These are phyloP conservation scores for Adansonia madagascariensis DNA, from an alignment of 441 rosid genomes.

Conservation along the genomic window DNA sequence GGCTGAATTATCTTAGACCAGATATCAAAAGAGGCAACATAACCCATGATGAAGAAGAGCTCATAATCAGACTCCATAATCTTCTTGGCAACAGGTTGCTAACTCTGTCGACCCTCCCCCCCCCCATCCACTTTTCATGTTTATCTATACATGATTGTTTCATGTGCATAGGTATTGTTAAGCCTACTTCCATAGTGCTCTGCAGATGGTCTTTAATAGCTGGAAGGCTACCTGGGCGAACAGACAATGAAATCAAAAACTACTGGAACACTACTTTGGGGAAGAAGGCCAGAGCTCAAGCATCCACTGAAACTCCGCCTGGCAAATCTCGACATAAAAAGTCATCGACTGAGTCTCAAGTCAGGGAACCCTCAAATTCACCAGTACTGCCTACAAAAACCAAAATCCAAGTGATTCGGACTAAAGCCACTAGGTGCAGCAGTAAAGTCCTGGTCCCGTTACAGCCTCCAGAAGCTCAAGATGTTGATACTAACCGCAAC, in stretches of 20 bases:
- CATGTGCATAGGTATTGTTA: neutral
- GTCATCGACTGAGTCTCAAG: neutral
- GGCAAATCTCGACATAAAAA: constrained; percentile 9
- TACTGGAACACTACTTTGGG: constrained; percentile 46
- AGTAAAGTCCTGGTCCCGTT: constrained; percentile 30
- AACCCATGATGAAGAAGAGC: too few species aligned
- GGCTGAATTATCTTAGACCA: neutral
- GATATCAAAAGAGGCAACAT: too few species aligned
- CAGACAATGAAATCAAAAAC: constrained; percentile 50
- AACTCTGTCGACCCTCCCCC: too few species aligned
- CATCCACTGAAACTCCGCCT: constrained; percentile 15
- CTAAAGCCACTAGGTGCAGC: constrained; percentile 38
- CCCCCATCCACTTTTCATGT: neutral
- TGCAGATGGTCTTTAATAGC: constrained; percentile 50
- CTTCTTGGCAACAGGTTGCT: constrained; percentile 41
- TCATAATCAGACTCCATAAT: neutral
- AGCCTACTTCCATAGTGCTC: neutral
- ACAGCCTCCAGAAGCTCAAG: neutral
- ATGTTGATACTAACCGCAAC: neutral
- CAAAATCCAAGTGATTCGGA: constrained; percentile 33
- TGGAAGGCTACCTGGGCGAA: constrained; percentile 48
- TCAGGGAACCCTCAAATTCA: constrained; percentile 9
- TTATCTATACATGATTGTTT: neutral
- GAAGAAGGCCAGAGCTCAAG: constrained; percentile 31
- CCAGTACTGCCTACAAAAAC: neutral